These are phyloP conservation scores for Tuber umbilicatum DNA, from an alignment of 495 filamentous ascomycete species.

Conservation along the genomic window DNA sequence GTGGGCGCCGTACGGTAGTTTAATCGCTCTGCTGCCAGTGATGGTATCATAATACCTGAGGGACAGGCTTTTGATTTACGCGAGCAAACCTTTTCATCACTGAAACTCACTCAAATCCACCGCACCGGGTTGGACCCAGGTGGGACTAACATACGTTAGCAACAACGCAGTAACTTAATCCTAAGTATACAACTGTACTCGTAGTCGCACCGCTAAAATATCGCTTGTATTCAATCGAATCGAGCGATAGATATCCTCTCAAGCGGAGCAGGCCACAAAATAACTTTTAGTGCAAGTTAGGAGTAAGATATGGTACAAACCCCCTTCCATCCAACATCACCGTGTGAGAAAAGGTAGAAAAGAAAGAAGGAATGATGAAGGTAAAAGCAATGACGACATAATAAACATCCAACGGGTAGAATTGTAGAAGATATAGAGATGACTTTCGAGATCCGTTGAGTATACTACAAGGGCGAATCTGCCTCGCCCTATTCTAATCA, in stretches of 20 bases:
- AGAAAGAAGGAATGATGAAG: conserved; percentile 16
- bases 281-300: not conserved
- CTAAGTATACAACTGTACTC: not conserved
- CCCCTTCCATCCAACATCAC: not conserved
- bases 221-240: not conserved
- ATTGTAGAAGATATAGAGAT: conserved; percentile 6
- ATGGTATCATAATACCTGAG: no score
- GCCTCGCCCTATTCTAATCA: conserved; percentile 1
- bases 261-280: not conserved
- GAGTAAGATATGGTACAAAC: not conserved
- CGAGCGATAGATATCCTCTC: not conserved
- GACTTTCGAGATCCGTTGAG: conserved; percentile 15
- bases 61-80: no score
- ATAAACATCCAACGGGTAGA: conserved; percentile 11
- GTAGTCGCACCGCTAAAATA: not conserved
- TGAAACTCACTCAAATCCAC: not conserved
- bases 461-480: conserved; percentile 34
- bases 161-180: not conserved
- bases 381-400: conserved; percentile 15
- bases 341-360: not conserved
- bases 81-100: not conserved
- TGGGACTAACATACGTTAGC: not conserved
- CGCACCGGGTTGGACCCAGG: not conserved
- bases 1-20: no score
- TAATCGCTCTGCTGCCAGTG: no score